Evolutionary conservation across 2,329 filamentous ascomycete genomes (phyloP).

Genomic region (Penicillium sp.): DNA sequence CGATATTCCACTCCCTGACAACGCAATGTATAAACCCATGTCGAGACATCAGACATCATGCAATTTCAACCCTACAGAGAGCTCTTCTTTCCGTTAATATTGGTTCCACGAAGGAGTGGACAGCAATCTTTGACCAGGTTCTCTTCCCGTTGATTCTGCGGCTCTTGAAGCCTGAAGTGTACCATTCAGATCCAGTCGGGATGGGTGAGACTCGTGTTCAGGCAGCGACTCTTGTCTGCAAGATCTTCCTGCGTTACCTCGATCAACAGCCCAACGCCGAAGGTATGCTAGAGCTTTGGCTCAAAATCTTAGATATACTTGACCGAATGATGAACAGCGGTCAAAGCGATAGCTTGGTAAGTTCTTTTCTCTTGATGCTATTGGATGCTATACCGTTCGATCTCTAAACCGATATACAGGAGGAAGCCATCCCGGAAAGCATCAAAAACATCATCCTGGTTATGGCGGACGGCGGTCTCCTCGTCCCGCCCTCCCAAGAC

Average conservation of each 20-base stretch:
- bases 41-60: constrained; percentile 86
- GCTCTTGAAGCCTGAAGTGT: constrained; percentile 91
- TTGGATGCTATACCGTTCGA: too few species aligned
- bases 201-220: constrained; percentile 97
- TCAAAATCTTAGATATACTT: constrained; percentile 90
- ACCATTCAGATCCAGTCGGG: constrained; percentile 84
- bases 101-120: constrained; percentile 87
- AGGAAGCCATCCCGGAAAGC: constrained; percentile 93
- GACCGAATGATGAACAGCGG: constrained; percentile 96
- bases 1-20: constrained; percentile 86
- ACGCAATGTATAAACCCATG: constrained; percentile 93
- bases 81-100: constrained; percentile 84
- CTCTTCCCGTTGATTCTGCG: constrained; percentile 88
- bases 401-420: constrained; percentile 54
- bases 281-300: constrained; percentile 89
- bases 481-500: constrained; percentile 69
- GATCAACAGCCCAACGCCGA: constrained; percentile 83
- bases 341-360: constrained; percentile 83
- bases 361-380: background rate
- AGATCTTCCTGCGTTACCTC: constrained; percentile 93
- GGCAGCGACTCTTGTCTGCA: constrained; percentile 87
- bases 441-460: constrained; percentile 96
- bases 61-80: constrained; percentile 83
- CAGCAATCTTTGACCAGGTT: constrained; percentile 90
- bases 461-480: constrained; percentile 86